These are phyloP conservation scores for Psilocybe cubensis DNA, from an alignment of 768 basidiomycete genomes.

Conservation along the genomic window DNA sequence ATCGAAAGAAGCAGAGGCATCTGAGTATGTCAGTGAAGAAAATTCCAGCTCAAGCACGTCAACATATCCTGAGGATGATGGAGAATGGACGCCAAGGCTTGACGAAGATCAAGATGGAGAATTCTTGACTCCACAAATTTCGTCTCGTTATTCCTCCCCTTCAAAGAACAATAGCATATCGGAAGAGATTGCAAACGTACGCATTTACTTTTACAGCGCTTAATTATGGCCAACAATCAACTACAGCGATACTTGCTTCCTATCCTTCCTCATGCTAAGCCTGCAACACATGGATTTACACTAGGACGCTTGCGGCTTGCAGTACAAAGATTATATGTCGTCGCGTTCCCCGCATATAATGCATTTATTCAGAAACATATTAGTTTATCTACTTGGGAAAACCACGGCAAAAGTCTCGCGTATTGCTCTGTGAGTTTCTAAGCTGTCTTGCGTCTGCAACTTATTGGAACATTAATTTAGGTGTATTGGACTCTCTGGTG, in stretches of 20 bases:
- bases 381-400: slow-evolving; percentile 58
- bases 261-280: slow-evolving; percentile 44
- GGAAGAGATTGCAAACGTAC: slow-evolving; percentile 32
- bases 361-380: slow-evolving; percentile 43
- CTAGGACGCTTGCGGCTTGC: slow-evolving; percentile 55
- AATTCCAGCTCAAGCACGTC: background rate
- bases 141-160: background rate
- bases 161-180: slow-evolving; percentile 17
- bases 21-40: background rate
- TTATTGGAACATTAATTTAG: slow-evolving; percentile 33
- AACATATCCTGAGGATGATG: slow-evolving; percentile 9
- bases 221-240: background rate
- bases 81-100: slow-evolving; percentile 15
- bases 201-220: slow-evolving; percentile 4
- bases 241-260: slow-evolving; percentile 46
- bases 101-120: background rate
- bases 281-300: slow-evolving; percentile 51
- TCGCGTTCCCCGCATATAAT: slow-evolving; percentile 50
- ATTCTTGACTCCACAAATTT: background rate
- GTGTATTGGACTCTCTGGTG: slow-evolving; percentile 70
- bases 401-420: slow-evolving; percentile 45
- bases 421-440: slow-evolving; percentile 53
- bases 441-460: background rate
- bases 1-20: background rate
- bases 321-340: slow-evolving; percentile 58